Evolutionary conservation across 2,329 filamentous ascomycete species (phyloP).

Genomic region (Diaporthe sp.): DNA sequence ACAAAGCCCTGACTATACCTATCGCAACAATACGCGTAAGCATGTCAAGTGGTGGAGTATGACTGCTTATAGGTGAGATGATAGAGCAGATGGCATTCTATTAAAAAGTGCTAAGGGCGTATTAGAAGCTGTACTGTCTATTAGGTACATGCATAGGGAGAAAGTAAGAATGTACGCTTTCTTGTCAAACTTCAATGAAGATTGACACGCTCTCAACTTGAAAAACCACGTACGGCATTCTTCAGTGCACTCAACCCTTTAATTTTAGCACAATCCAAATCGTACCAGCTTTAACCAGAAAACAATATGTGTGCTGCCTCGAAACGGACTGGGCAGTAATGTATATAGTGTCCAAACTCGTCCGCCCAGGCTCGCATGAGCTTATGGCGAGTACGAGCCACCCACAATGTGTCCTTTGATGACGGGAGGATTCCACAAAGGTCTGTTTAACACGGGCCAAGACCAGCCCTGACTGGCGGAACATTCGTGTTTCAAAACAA

Average conservation of each 20-base stretch:
- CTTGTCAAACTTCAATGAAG: background rate
- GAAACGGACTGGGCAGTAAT: background rate
- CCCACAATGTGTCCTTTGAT: background rate
- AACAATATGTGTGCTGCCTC: background rate
- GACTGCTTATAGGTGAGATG: background rate
- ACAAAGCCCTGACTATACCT: background rate
- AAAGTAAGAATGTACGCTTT: background rate
- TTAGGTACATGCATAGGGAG: background rate
- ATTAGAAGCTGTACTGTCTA: background rate
- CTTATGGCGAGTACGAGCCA: background rate
- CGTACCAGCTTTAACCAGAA: background rate
- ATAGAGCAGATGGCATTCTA: background rate
- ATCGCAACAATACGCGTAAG: background rate
- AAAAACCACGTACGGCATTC: background rate
- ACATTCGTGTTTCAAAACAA: constrained; percentile 32
- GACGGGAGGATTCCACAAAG: background rate
- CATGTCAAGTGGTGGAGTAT: background rate
- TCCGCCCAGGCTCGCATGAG: background rate
- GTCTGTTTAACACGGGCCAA: background rate
- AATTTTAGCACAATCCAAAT: background rate
- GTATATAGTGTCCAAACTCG: background rate
- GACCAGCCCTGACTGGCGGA: constrained; percentile 6
- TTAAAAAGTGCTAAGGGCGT: background rate
- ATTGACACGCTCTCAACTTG: background rate
- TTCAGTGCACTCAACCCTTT: background rate